These are phyloP conservation scores for Solanum hybrid DNA, from an alignment of 305 asterid species.

Conservation along the genomic window DNA sequence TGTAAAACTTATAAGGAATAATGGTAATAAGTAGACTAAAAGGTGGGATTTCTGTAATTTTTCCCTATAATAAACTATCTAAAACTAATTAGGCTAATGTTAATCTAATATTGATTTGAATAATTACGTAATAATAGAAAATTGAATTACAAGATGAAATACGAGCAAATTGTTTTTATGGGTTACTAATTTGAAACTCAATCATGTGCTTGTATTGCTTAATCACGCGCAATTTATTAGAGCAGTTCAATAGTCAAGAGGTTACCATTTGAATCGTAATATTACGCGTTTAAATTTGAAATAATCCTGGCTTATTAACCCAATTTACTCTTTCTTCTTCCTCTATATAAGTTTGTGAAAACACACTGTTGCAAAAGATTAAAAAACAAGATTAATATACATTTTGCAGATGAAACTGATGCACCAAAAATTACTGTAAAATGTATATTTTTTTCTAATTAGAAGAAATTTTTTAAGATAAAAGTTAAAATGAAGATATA, in stretches of 20 bases:
- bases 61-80: not conserved
- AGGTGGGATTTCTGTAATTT: not conserved
- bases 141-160: not conserved
- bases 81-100: not conserved
- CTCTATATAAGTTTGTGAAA: not conserved
- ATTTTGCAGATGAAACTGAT: not conserved
- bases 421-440: not conserved
- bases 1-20: too few species aligned
- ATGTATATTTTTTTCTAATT: not conserved
- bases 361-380: not conserved
- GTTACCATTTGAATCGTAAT: not conserved
- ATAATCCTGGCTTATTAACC: not conserved
- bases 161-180: not conserved
- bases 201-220: not conserved
- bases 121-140: not conserved
- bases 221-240: too few species aligned
- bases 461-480: not conserved
- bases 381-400: not conserved
- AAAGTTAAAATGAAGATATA: too few species aligned
- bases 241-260: not conserved
- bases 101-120: not conserved
- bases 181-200: not conserved
- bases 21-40: too few species aligned
- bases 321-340: not conserved
- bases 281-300: not conserved